These are phyloP conservation scores for Lactifluus hygrophoroides DNA, from an alignment of 768 basidiomycete genomes.

Conservation along the genomic window DNA sequence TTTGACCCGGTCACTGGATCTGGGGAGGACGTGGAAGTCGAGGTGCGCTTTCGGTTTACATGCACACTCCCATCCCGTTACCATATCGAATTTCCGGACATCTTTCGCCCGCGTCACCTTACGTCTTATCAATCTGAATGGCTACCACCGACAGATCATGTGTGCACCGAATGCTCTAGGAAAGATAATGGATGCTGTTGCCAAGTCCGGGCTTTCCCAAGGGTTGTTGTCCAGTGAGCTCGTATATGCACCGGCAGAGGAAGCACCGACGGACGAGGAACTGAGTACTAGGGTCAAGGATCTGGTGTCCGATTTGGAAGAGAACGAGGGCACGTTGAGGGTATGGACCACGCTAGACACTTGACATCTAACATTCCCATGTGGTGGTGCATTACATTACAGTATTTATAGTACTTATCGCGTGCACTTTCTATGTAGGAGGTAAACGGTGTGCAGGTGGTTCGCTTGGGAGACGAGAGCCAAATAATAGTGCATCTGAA, in stretches of 20 bases:
- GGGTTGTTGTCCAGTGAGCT: conserved; percentile 19
- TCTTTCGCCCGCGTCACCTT: neutral
- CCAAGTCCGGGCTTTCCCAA: conserved; percentile 3
- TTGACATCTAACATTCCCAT: neutral
- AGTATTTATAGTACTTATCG: neutral
- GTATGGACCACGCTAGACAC: conserved; percentile 20
- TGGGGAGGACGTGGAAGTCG: conserved; percentile 7
- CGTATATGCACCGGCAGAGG: conserved; percentile 18
- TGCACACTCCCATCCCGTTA: neutral
- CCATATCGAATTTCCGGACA: neutral
- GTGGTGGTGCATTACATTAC: neutral
- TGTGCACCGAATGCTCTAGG: conserved; percentile 14
- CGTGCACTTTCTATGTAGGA: neutral
- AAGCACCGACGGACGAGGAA: conserved; percentile 21
- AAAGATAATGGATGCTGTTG: conserved; percentile 9
- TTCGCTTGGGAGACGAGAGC: neutral
- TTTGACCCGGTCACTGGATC: conserved; percentile 5
- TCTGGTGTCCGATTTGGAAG: conserved; percentile 17
- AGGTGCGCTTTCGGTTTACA: conserved; percentile 11
- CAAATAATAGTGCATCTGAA: neutral
- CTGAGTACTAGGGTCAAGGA: conserved; percentile 2
- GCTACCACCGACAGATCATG: conserved; percentile 10
- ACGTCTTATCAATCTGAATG: neutral
- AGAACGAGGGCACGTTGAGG: conserved; percentile 17
- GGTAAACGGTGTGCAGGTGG: neutral